A percentile compares a stretch with the other conserved stretches of the same genome.
Conservation (phyloP, 164 flowering plant genomes). For the Tetrastigma voinierianum region DNA sequence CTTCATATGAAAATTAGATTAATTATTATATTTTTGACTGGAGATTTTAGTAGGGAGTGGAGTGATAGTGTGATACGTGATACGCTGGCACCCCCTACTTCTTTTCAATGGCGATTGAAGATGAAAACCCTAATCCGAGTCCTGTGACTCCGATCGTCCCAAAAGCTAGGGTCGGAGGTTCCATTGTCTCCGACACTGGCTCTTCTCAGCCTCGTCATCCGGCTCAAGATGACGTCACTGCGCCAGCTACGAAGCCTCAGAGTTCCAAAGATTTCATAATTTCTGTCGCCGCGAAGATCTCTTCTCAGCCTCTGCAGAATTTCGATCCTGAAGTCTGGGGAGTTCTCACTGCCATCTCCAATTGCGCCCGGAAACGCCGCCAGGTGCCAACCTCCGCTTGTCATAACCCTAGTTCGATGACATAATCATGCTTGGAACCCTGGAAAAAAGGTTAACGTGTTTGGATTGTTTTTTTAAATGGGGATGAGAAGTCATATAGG, state of each 20-base stretch:
- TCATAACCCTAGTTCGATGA: neutral
- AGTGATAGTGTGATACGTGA: too few relatives aligned
- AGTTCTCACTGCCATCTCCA: conserved; percentile 87
- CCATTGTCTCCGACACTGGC: conserved; percentile 3
- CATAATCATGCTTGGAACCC: too few relatives aligned
- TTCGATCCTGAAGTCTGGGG: conserved; percentile 83
- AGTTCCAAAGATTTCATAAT: conserved; percentile 39
- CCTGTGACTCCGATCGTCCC: conserved; percentile 1
- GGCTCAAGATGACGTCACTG: conserved; percentile 1
- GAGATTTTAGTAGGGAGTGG: too few relatives aligned
- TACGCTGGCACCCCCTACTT: too few relatives aligned
- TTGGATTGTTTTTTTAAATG: too few relatives aligned
- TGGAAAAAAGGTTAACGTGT: too few relatives aligned
- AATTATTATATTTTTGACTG: too few relatives aligned
- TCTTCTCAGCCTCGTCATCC: conserved; percentile 6
- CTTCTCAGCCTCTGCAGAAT: conserved; percentile 67
- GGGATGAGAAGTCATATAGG: too few relatives aligned
- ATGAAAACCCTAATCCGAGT: conserved; percentile 1
- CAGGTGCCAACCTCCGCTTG: conserved; percentile 45
- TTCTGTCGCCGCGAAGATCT: conserved; percentile 59
- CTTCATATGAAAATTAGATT: too few relatives aligned
- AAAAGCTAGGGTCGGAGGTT: neutral
- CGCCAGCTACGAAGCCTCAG: conserved; percentile 7
- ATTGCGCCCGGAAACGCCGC: conserved; percentile 68
- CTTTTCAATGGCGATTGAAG: conserved; percentile 18